phyloP scores from a whole-genome alignment of 352 stramenopile species.

The Globisporangium polare region DNA sequence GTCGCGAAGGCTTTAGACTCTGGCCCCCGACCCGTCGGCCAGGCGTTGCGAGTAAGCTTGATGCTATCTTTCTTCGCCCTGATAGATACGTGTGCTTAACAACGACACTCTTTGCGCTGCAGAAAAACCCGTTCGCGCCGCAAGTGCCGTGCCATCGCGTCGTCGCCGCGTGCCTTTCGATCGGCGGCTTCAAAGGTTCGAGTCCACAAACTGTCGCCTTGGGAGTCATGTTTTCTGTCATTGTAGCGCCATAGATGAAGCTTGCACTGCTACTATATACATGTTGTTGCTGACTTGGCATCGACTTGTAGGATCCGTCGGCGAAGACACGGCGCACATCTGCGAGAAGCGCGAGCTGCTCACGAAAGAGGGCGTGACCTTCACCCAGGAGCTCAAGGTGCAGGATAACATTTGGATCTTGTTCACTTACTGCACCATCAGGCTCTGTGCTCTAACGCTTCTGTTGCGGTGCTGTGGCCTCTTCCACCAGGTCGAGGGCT shows the following conservation, averaged over 20 bases:
- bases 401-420: background rate
- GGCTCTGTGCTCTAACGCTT: background rate
- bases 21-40: conserved; percentile 69
- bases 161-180: conserved; percentile 59
- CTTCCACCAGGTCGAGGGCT: conserved; percentile 32
- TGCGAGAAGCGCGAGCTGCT: conserved; percentile 67
- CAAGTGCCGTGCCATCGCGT: conserved; percentile 77
- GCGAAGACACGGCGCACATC: conserved; percentile 54
- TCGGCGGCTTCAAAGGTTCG: conserved; percentile 71
- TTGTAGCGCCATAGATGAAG: too few species aligned
- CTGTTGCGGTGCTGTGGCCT: background rate
- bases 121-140: conserved; percentile 83
- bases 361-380: conserved; percentile 56
- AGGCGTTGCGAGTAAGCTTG: conserved; percentile 58
- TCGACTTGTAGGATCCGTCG: conserved; percentile 36
- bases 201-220: too few species aligned
- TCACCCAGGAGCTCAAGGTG: conserved; percentile 62
- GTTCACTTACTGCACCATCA: background rate
- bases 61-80: background rate
- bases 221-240: too few species aligned
- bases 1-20: conserved; percentile 59
- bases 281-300: too few species aligned
- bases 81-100: background rate
- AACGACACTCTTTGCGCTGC: background rate
- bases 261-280: too few species aligned